These are phyloP conservation scores for Neospora caninum DNA, from an alignment of 169 alveolate genomes.

Conservation along the genomic window DNA sequence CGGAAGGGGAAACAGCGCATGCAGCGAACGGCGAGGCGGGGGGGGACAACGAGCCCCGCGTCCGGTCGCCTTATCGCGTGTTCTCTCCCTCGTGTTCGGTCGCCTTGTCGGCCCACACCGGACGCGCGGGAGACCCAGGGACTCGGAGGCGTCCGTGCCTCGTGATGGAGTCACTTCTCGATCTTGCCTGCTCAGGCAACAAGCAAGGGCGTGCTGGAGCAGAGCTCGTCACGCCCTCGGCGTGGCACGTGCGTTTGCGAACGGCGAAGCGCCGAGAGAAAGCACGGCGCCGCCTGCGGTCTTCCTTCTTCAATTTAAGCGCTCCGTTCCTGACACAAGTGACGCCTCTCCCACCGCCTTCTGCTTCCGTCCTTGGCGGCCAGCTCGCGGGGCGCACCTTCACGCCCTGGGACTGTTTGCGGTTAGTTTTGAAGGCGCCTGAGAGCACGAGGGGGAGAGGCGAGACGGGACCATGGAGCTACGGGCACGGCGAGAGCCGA, in stretches of 20 bases:
- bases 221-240: neutral
- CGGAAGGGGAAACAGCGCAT: neutral
- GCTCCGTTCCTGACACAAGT: slow-evolving; percentile 62
- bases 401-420: slow-evolving; percentile 65
- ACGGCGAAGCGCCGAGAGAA: slow-evolving; percentile 16
- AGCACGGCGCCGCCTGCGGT: neutral
- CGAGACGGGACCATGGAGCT: neutral
- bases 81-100: too few relatives aligned
- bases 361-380: slow-evolving; percentile 32
- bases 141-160: neutral
- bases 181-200: neutral
- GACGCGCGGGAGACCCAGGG: too few relatives aligned
- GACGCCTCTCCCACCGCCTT: slow-evolving; percentile 61
- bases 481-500: neutral
- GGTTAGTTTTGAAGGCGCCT: slow-evolving; percentile 29
- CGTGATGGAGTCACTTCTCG: neutral
- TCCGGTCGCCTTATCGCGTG: neutral
- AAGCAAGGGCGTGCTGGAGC: neutral
- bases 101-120: too few relatives aligned
- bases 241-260: neutral
- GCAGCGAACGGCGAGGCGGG: neutral
- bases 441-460: neutral
- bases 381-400: slow-evolving; percentile 34
- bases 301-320: slow-evolving; percentile 53
- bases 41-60: neutral